Base-by-base conservation (phyloP, 768 basidiomycete species). In the Trametes elegans region DNA sequence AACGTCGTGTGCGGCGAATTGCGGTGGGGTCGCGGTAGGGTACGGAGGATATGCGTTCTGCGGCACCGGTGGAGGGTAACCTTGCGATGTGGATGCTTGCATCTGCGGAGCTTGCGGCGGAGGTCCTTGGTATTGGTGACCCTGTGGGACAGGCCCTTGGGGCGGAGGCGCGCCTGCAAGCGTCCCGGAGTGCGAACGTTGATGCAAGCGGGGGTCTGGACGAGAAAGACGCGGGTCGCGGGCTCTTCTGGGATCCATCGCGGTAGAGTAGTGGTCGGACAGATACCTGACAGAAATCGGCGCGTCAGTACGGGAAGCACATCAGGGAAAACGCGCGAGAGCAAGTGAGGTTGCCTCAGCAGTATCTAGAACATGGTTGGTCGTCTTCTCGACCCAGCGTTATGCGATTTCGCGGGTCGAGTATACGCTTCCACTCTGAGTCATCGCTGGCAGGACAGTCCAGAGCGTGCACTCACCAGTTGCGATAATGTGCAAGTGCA, bases 301-400 rank as follows among this genome's bases (percentile, higher is more conserved):
- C 45, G 50, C 45, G 50, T 58, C 46, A 58, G 46, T 10, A 49
- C 14, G 24, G 2, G 0, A 27, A 5, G 0, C 10, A 45, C 27
- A 23, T 10, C 18, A 8, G 7, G 5, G 3, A 18, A 14, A 16
- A 52, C 32, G 45, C 43, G 38, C 7, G 13, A 2, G 13, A 6
- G 23, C 1, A 14, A 42, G 31, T 45, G 46, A 32, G 52, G 68
- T 67, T 58, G 75, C 73, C 72, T 93, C 90, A 93, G 90, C 83
- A 93, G 90, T 93, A 93, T 93, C 90, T 84, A 78, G 89, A 90
- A 90, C 88, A 79, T 83, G 75, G 76, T 65, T 51, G 73, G 88
- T 92, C 90, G 80, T 77, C 89, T 80, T 67, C 59, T 79, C 80
- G 74, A 88, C 85, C 87, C 87, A 72, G 69, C 75, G 44, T 32